A percentile compares a stretch with the other conserved stretches of the same genome.
phyloP scores from a whole-genome alignment of 2,329 filamentous ascomycete species.

The Sporothrix brunneoviolacea region DNA sequence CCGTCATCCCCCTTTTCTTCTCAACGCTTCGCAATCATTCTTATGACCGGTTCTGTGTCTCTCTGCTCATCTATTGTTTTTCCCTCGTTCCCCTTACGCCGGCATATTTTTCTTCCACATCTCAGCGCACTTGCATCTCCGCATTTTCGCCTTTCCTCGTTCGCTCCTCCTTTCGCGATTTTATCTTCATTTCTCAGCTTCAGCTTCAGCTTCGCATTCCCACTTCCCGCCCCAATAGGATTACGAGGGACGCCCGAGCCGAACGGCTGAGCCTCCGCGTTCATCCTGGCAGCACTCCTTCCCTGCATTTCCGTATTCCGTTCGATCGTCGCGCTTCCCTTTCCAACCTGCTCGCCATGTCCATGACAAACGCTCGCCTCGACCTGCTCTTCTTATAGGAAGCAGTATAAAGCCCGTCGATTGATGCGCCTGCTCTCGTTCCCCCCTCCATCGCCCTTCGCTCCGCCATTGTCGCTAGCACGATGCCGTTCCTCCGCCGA shows the following conservation, averaged over 20 bases:
- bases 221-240: background rate
- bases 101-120: background rate
- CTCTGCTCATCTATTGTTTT: background rate
- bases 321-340: background rate
- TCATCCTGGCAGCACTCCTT: background rate
- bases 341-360: conserved; percentile 10
- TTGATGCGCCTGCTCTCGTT: background rate
- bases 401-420: conserved; percentile 2
- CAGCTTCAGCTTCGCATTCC: background rate
- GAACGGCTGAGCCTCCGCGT: conserved; percentile 4
- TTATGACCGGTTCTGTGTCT: conserved; percentile 5
- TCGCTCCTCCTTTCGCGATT: background rate
- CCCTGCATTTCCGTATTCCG: background rate
- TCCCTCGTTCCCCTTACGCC: background rate
- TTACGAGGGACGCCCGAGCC: background rate
- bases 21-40: conserved; percentile 2
- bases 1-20: conserved; percentile 12
- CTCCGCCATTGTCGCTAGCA: conserved; percentile 19
- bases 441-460: background rate
- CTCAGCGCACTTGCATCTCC: background rate
- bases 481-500: conserved; percentile 56
- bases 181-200: background rate
- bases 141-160: background rate
- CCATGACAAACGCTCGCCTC: conserved; percentile 6
- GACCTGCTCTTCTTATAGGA: conserved; percentile 9